These are phyloP conservation scores for Oropetium thomaeum DNA, from an alignment of 176 grass and related monocot genomes.

Conservation along the genomic window DNA sequence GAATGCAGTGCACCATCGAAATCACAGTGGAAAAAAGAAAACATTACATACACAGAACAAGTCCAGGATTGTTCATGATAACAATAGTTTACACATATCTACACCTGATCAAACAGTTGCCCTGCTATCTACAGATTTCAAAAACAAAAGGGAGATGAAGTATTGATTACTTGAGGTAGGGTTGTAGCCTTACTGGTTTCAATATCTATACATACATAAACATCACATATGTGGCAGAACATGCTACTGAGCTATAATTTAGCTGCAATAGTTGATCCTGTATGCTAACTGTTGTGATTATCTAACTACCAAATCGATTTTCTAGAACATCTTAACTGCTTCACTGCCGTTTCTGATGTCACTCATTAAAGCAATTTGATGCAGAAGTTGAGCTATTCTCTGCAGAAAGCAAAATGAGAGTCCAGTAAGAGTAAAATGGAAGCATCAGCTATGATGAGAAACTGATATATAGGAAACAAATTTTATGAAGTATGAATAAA, in stretches of 20 bases:
- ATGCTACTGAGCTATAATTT: constrained; percentile 11
- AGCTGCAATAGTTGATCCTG: constrained; percentile 9
- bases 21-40: not conserved
- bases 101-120: not conserved
- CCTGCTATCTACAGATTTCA: constrained; percentile 30
- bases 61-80: not conserved
- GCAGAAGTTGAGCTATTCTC: constrained; percentile 50
- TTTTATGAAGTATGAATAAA: not conserved
- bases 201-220: not conserved
- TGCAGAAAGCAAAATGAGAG: constrained; percentile 26
- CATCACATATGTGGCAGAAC: constrained; percentile 2
- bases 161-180: constrained; percentile 2
- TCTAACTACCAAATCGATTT: constrained; percentile 4
- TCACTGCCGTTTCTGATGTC: constrained; percentile 39
- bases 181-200: not conserved
- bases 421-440: not conserved
- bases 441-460: no score
- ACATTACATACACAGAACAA: not conserved
- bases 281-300: not conserved
- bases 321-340: constrained; percentile 29
- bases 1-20: not conserved
- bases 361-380: constrained; percentile 55
- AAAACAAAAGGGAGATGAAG: not conserved
- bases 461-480: no score
- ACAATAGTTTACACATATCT: not conserved